These are phyloP conservation scores for Citrus hindsii DNA, from an alignment of 345 rosid genomes.

Conservation along the genomic window DNA sequence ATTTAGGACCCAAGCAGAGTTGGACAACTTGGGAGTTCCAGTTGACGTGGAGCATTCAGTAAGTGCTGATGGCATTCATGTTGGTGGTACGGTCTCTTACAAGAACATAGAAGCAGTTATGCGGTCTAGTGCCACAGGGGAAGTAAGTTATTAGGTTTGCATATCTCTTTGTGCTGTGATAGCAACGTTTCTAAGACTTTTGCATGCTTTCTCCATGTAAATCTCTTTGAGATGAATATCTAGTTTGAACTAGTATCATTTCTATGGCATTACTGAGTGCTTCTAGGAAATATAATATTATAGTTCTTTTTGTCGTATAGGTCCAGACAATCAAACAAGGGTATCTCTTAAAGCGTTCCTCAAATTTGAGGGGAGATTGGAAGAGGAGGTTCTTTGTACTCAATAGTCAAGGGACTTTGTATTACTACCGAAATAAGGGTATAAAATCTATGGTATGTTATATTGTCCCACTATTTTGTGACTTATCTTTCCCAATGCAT, in stretches of 20 bases:
- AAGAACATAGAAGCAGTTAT: slow-evolving; percentile 50
- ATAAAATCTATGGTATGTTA: slow-evolving; percentile 51
- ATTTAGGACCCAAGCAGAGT: slow-evolving; percentile 78
- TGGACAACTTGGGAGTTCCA: slow-evolving; percentile 49
- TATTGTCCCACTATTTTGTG: background rate
- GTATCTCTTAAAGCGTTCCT: slow-evolving; percentile 72
- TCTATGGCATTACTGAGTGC: background rate
- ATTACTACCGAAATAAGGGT: slow-evolving; percentile 67
- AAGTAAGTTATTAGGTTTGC: slow-evolving; percentile 42
- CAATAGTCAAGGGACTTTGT: slow-evolving; percentile 72
- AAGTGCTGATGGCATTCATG: slow-evolving; percentile 36
- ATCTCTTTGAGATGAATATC: background rate
- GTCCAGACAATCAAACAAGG: slow-evolving; percentile 70
- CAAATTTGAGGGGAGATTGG: slow-evolving; percentile 74
- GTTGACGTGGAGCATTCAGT: slow-evolving; percentile 37
- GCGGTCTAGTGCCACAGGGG: slow-evolving; percentile 52
- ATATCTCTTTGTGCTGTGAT: background rate
- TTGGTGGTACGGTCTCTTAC: slow-evolving; percentile 40
- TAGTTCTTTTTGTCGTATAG: slow-evolving; percentile 26
- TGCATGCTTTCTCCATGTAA: background rate
- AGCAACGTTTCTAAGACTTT: background rate
- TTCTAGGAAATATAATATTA: slow-evolving; percentile 3
- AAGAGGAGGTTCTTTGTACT: slow-evolving; percentile 88
- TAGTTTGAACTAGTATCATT: background rate
- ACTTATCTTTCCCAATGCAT: background rate